These are phyloP conservation scores for Wickerhamiella sergipiensis DNA, from an alignment of 805 yeast genomes.

Conservation along the genomic window DNA sequence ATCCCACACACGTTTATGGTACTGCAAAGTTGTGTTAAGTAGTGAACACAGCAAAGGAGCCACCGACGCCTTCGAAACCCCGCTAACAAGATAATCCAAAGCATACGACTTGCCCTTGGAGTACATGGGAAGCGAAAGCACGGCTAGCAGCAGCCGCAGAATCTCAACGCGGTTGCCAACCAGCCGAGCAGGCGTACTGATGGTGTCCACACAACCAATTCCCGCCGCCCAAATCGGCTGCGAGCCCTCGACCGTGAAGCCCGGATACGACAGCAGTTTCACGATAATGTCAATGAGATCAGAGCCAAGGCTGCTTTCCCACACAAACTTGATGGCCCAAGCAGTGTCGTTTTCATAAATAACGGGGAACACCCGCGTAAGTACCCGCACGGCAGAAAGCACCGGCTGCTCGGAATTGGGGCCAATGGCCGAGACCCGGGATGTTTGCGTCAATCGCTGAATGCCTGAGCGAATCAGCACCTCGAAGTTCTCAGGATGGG, in stretches of 20 bases:
- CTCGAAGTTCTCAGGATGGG: conserved; percentile 44
- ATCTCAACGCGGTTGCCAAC: conserved; percentile 60
- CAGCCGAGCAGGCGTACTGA: background rate
- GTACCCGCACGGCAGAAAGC: conserved; percentile 47
- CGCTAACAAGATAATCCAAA: conserved; percentile 45
- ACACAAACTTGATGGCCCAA: conserved; percentile 29
- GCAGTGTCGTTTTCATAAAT: conserved; percentile 38
- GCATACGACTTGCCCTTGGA: conserved; percentile 33
- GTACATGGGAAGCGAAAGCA: conserved; percentile 53
- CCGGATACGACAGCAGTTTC: conserved; percentile 39
- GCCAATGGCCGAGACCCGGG: conserved; percentile 19
- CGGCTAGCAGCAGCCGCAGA: conserved; percentile 42
- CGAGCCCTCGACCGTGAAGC: conserved; percentile 34
- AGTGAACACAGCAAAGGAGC: conserved; percentile 50
- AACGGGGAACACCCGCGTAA: conserved; percentile 55
- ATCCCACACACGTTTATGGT: conserved; percentile 23
- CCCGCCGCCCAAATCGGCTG: conserved; percentile 66
- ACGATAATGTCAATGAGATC: conserved; percentile 28
- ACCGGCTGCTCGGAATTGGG: conserved; percentile 25
- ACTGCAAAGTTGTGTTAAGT: conserved; percentile 39
- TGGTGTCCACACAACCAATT: conserved; percentile 31
- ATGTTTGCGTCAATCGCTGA: conserved; percentile 23
- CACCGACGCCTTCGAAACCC: conserved; percentile 38
- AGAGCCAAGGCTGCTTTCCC: conserved; percentile 27
- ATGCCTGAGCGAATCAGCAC: conserved; percentile 34